Evolutionary conservation across 2,329 filamentous ascomycete species (phyloP), one percentile per base, ranked within the genome.

Genomic region (Phialophora chinensis): DNA sequence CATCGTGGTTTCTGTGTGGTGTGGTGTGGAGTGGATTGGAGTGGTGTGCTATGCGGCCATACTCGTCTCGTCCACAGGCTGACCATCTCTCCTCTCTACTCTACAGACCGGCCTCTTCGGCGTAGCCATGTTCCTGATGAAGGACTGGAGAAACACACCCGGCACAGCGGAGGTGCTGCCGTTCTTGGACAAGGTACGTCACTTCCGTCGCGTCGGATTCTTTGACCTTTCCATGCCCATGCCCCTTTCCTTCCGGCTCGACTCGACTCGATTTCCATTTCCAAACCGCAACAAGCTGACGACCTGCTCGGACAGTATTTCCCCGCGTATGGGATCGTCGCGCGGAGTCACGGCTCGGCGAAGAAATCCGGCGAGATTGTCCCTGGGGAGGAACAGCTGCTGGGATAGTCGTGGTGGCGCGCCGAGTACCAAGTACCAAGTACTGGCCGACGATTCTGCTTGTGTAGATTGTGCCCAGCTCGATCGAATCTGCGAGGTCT

Each of bases 91-190:
- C 4, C 5, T 6, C 17, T 42, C 38, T 42, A 17, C 38, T 44
- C 14, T 44, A 27, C 47, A 68, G 66, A 68, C 60, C 50, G 66
- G 83, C 17, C 75, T 88, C 66, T 91, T 91, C 72, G 82, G 83
- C 29, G 88, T 91, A 66, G 80, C 88, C 17, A 85, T 85, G 73
- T 89, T 91, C 71, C 78, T 91, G 62, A 91, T 91, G 88, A 82
- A 89, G 38, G 89, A 91, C 75, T 91, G 89, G 89, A 82, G 88
- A 54, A 79, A 81, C 68, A 83, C 79, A 8, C 83, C 84, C 8
- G 86, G 86, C 42, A 78, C 84, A 29, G 72, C 75, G 35, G 82
- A 88, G 78, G 75, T 91, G 3, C 78, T 90, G 66, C 87, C 89
- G 12, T 89, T 83, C 77, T 78, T 91, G 59, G 87, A 90, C 75